phyloP scores from a whole-genome alignment of 1,284 basidiomycete genomes.

The Xanthoconium separans region DNA sequence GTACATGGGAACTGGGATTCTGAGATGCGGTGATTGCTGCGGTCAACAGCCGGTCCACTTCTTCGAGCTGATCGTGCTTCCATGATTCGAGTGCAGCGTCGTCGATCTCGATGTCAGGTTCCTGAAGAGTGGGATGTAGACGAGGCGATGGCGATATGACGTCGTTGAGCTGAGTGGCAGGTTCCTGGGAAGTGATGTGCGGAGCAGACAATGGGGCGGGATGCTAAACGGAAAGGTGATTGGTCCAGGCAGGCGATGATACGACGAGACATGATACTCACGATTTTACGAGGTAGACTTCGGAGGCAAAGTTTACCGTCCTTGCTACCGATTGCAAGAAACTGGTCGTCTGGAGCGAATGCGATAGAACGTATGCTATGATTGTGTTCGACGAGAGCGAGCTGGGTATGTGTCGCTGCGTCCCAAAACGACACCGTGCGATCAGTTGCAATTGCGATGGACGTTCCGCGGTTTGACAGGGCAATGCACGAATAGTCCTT shows the following conservation, averaged over 20 bases:
- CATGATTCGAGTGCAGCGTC: background rate
- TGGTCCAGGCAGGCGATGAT: background rate
- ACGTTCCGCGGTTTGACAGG: background rate
- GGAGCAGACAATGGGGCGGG: background rate
- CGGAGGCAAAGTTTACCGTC: background rate
- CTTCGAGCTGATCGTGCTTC: background rate
- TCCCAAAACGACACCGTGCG: background rate
- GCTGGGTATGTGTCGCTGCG: background rate
- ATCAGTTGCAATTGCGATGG: background rate
- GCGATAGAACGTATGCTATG: background rate
- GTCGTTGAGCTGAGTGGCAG: no score
- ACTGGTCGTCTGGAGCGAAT: background rate
- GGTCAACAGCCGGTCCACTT: background rate
- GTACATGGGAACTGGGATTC: background rate
- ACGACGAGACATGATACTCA: background rate
- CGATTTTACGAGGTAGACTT: background rate
- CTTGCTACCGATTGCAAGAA: background rate
- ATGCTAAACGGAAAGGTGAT: background rate
- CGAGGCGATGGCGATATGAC: no score
- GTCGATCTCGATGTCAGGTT: background rate
- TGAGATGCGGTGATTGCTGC: background rate
- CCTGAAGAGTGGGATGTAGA: background rate
- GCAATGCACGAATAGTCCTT: background rate
- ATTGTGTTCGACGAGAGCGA: background rate
- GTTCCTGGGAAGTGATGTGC: no score